These are phyloP conservation scores for Citrullus colocynthis DNA, from an alignment of 306 rosid species.

Conservation along the genomic window DNA sequence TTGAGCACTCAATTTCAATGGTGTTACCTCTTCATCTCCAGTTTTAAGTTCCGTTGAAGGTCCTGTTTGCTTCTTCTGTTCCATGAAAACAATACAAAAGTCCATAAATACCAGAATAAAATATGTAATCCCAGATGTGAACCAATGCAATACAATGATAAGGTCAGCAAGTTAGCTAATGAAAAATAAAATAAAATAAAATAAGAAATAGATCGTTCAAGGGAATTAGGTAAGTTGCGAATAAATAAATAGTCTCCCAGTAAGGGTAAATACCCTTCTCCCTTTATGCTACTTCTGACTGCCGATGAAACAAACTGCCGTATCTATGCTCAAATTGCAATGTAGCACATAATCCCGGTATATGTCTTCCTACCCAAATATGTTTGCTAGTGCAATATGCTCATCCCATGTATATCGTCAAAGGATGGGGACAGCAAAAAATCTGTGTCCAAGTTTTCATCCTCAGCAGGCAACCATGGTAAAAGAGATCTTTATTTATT, in stretches of 20 bases:
- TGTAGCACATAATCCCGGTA: neutral
- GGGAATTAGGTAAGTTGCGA: neutral
- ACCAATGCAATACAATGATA: neutral
- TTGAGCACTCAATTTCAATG: neutral
- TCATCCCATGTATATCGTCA: neutral
- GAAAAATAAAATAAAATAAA: neutral
- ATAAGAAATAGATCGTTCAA: neutral
- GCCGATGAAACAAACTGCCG: neutral
- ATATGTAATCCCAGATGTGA: neutral
- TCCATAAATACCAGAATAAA: neutral
- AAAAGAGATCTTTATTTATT: too few species aligned
- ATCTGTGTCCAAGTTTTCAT: too few species aligned
- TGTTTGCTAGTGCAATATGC: neutral
- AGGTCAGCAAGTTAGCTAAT: neutral
- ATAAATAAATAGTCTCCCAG: neutral
- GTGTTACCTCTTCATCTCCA: constrained; percentile 47
- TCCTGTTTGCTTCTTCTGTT: constrained; percentile 45
- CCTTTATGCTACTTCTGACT: neutral
- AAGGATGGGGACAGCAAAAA: neutral
- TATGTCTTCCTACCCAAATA: neutral
- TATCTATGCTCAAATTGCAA: neutral
- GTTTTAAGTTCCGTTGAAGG: constrained; percentile 37
- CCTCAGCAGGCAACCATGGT: too few species aligned
- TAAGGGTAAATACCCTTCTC: neutral
- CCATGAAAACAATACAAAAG: constrained; percentile 10